Evolutionary conservation across 257 asterid genomes (phyloP).

Genomic region (Marsdenia floribunda): DNA sequence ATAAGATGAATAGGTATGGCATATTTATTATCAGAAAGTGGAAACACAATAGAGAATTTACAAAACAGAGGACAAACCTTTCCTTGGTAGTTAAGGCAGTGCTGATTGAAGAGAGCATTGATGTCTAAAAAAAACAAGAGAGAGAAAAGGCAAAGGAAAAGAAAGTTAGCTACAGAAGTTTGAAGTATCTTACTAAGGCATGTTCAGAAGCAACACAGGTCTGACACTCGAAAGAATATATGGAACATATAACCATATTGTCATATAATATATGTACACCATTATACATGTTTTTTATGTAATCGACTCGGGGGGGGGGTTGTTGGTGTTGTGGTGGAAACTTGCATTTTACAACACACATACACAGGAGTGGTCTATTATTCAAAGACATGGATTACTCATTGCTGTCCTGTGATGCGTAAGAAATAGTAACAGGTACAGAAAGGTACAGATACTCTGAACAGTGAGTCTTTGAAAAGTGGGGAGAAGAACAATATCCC

Average conservation of each 20-base stretch:
- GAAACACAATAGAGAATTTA: neutral
- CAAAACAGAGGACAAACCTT: slow-evolving; percentile 52
- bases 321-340: no score
- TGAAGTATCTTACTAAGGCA: neutral
- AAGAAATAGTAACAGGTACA: neutral
- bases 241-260: neutral
- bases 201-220: neutral
- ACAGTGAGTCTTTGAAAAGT: neutral
- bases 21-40: neutral
- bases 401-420: neutral
- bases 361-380: neutral
- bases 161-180: slow-evolving; percentile 5
- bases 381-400: neutral
- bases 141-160: slow-evolving; percentile 5
- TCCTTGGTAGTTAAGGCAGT: slow-evolving; percentile 79
- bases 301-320: neutral
- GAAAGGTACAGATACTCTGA: neutral
- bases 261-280: neutral
- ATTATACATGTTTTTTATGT: neutral
- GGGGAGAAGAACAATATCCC: neutral
- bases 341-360: neutral
- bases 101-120: slow-evolving; percentile 70
- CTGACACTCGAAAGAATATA: neutral
- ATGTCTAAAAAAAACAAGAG: slow-evolving; percentile 52
- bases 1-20: neutral